Evolutionary conservation across 164 flowering plant genomes (phyloP).

Genomic region (Cinnamomum micranthum): DNA sequence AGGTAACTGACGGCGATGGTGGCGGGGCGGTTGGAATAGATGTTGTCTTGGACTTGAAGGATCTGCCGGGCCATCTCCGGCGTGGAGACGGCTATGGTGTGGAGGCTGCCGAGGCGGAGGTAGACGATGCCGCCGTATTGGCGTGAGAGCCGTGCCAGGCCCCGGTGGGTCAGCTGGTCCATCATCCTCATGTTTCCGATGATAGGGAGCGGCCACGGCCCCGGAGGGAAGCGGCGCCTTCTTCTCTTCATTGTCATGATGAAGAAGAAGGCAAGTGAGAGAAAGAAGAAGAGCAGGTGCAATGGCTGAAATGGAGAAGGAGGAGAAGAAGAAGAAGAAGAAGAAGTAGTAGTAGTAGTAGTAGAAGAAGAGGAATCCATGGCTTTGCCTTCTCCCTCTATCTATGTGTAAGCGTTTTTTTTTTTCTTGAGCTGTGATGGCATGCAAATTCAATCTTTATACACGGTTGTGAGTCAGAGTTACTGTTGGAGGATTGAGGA

Average conservation of each 20-base stretch:
- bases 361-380: too few species aligned
- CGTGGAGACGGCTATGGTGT: slow-evolving; percentile 49
- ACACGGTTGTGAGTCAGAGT: too few species aligned
- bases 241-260: not conserved
- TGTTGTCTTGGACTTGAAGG: slow-evolving; percentile 68
- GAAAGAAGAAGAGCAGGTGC: not conserved
- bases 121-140: slow-evolving; percentile 62
- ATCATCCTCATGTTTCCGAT: slow-evolving; percentile 76
- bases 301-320: not conserved
- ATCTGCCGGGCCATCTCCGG: slow-evolving; percentile 70
- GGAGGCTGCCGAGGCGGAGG: slow-evolving; percentile 52
- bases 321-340: not conserved
- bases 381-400: too few species aligned
- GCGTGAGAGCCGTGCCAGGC: slow-evolving; percentile 59
- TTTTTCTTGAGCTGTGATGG: too few species aligned
- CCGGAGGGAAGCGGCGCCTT: slow-evolving; percentile 58
- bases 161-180: slow-evolving; percentile 81
- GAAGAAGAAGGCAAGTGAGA: not conserved
- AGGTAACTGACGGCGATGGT: slow-evolving; percentile 60
- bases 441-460: too few species aligned
- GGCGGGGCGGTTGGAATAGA: slow-evolving; percentile 73
- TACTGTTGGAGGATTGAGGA: too few species aligned
- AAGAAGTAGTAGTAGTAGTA: not conserved
- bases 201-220: slow-evolving; percentile 62
- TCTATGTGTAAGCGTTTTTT: too few species aligned